These are phyloP conservation scores for Aurinia saxatilis DNA, from an alignment of 345 rosid genomes.

Conservation along the genomic window DNA sequence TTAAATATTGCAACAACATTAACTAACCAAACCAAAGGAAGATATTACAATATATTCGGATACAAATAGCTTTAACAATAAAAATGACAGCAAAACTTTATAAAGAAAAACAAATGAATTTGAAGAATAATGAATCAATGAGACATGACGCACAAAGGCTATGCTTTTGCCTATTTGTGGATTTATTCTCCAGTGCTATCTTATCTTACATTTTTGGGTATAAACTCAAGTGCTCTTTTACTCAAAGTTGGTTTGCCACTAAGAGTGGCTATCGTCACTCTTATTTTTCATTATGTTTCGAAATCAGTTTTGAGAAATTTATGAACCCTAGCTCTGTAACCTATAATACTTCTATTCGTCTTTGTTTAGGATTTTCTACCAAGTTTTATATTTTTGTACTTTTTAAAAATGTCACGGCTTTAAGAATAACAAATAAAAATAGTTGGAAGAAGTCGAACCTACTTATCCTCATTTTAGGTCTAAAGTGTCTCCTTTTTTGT, in stretches of 20 bases:
- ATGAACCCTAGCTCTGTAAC: neutral
- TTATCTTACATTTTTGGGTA: too few relatives aligned
- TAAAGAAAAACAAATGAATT: neutral
- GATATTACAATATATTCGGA: neutral
- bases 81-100: too few relatives aligned
- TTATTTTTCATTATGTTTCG: conserved; percentile 3
- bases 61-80: neutral
- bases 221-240: conserved; percentile 6
- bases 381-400: too few relatives aligned
- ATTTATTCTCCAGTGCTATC: neutral
- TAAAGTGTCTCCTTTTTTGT: neutral
- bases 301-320: neutral
- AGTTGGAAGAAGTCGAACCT: neutral
- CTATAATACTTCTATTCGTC: neutral
- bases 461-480: neutral
- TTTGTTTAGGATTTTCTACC: too few relatives aligned
- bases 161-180: conserved; percentile 11
- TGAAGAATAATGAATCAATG: neutral
- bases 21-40: neutral
- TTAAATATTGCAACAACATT: neutral
- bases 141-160: conserved; percentile 14
- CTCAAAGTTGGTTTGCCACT: conserved; percentile 23
- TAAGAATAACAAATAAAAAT: neutral
- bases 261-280: conserved; percentile 21
- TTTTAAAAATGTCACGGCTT: too few relatives aligned